Percentiles rank a stretch among this genome's conserved stretches.
Conservation (phyloP, 106 monocot genomes). For the Chionographis japonica region DNA sequence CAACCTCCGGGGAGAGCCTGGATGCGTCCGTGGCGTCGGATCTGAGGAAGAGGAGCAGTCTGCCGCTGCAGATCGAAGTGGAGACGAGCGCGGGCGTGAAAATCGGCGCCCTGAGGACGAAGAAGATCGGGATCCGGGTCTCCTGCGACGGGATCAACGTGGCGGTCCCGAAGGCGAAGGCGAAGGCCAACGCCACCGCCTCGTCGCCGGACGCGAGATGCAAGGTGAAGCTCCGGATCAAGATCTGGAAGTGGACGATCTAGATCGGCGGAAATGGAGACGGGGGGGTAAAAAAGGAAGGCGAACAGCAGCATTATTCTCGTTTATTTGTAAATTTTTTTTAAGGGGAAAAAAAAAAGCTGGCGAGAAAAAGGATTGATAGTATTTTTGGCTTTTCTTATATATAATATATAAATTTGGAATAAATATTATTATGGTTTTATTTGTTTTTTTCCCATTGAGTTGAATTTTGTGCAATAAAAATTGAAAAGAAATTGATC, state of each 20-base stretch:
- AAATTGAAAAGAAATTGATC: too few species aligned
- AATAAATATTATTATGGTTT: too few species aligned
- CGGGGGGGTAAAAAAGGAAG: neutral
- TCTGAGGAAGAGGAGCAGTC: conserved; percentile 41
- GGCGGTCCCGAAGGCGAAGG: conserved; percentile 42
- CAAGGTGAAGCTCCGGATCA: conserved; percentile 53
- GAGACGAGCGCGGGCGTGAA: conserved; percentile 67
- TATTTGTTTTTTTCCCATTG: too few species aligned
- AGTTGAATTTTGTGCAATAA: too few species aligned
- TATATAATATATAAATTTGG: too few species aligned
- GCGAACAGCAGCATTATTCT: too few species aligned
- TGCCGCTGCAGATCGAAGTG: conserved; percentile 36
- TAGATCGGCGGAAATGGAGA: conserved; percentile 7
- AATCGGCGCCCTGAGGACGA: conserved; percentile 47
- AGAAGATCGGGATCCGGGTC: conserved; percentile 46
- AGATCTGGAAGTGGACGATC: conserved; percentile 81
- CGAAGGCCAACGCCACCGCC: conserved; percentile 9
- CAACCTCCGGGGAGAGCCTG: conserved; percentile 10
- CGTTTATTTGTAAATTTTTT: too few species aligned
- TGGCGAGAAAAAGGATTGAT: too few species aligned
- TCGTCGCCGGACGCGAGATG: conserved; percentile 28
- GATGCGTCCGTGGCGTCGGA: conserved; percentile 26
- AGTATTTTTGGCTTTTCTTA: too few species aligned
- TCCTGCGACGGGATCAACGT: conserved; percentile 43
- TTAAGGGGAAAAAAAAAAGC: too few species aligned